Evolutionary conservation across 2,329 filamentous ascomycete genomes (phyloP).

Genomic region (Fusarium buxicola): DNA sequence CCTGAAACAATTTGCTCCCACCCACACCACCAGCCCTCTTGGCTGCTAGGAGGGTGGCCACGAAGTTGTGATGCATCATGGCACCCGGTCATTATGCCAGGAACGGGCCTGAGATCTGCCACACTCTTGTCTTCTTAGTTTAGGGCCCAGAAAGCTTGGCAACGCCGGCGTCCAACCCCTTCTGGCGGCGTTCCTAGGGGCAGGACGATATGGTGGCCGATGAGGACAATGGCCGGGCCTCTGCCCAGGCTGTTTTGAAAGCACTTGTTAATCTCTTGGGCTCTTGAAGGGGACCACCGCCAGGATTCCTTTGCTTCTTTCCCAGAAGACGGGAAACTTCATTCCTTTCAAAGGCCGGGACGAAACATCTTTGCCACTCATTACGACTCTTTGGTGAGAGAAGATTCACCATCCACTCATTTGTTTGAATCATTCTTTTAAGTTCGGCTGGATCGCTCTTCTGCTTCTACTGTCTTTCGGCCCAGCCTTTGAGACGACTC

Average conservation of each 20-base stretch:
- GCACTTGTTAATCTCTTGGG: constrained; percentile 36
- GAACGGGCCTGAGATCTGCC: constrained; percentile 40
- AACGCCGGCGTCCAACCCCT: constrained; percentile 13
- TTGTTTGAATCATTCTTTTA: constrained; percentile 34
- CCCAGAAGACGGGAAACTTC: constrained; percentile 1
- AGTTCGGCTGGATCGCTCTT: constrained; percentile 30
- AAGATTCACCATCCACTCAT: constrained; percentile 34
- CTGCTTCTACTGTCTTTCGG: constrained; percentile 19
- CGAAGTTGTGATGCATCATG: constrained; percentile 17
- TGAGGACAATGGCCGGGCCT: constrained; percentile 13
- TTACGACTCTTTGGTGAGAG: constrained; percentile 25
- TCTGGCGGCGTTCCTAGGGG: constrained; percentile 9
- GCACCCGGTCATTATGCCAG: constrained; percentile 17
- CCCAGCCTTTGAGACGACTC: constrained; percentile 28
- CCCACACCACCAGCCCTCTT: constrained; percentile 26
- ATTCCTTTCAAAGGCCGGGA: constrained; percentile 36
- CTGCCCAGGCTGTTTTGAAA: constrained; percentile 13
- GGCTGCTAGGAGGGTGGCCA: not conserved
- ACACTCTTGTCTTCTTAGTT: constrained; percentile 10
- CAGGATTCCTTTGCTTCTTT: constrained; percentile 1
- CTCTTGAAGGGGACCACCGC: constrained; percentile 7
- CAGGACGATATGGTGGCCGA: constrained; percentile 5
- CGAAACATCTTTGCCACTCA: constrained; percentile 32
- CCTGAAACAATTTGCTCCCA: constrained; percentile 36
- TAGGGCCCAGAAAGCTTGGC: constrained; percentile 26